Evolutionary conservation across 1,284 basidiomycete species (phyloP).

Genomic region (Puccinia coronata): DNA sequence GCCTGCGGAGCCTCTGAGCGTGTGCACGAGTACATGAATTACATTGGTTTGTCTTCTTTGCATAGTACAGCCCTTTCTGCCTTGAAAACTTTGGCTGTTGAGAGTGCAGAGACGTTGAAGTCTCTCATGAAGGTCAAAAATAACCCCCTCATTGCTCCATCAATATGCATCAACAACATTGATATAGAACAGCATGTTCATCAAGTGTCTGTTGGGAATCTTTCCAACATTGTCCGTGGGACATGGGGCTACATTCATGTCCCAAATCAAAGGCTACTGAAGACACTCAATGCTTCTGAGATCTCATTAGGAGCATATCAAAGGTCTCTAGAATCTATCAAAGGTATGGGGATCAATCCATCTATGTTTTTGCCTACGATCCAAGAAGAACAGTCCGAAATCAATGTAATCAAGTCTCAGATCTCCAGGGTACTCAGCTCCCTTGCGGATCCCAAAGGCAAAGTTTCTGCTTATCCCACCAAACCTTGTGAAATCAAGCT

Average conservation of each 20-base stretch:
- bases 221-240: not conserved
- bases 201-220: not conserved
- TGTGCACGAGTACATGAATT: not conserved
- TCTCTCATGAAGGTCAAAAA: not conserved
- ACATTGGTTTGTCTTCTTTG: not conserved
- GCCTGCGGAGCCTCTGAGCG: not conserved
- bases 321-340: not conserved
- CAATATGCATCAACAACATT: slow-evolving; percentile 26
- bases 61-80: not conserved
- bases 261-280: not conserved
- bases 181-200: slow-evolving; percentile 8
- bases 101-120: not conserved
- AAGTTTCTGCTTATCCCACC: not conserved
- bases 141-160: not conserved
- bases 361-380: not conserved
- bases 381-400: not conserved
- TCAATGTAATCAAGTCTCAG: not conserved
- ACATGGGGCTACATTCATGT: slow-evolving; percentile 17
- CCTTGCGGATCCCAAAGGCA: not conserved
- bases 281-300: not conserved
- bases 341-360: not conserved
- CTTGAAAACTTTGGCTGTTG: not conserved
- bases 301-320: not conserved
- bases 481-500: not conserved
- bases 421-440: not conserved